Evolutionary conservation across 192 early-diverging fungal genomes (phyloP), one percentile per base, ranked within the genome.

Genomic region (Dissophora ornata): DNA sequence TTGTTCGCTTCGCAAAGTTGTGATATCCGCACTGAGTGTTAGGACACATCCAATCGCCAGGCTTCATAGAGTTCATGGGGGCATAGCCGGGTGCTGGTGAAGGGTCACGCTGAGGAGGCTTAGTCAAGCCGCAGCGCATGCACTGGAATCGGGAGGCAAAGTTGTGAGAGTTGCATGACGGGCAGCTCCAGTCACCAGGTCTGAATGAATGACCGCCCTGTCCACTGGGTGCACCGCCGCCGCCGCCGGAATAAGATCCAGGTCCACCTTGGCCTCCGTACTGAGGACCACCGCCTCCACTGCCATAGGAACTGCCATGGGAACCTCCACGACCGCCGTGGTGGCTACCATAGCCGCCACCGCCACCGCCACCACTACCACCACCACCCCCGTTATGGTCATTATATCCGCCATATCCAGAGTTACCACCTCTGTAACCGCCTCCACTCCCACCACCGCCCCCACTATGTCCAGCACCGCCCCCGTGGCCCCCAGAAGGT

Each of bases 171-270:
- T 84, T 82, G 67, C 90, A 92, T 6, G 79, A 67, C 21, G 85
- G 83, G 57, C 90, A 92, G 53, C 69, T 71, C 90, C 90, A 92
- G 59, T 92, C 90, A 25, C 90, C 90, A 18, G 88, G 84, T 18
- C 85, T 71, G 69, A 89, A 83, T n/a, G 81, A 80, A 33, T 79
- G 55, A 12, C 69, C 58, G 18, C 73, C 67, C 49, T 74, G 66
- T 71, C 67, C 51, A 19, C 52, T 60, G 45, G 74, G 57, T 33
- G 62, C 61, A 32, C 63, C 54, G 45, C 78, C 71, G 8, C 66
- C 79, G 33, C 78, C 51, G 6, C 67, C 45, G 53, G 61, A 53
- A 40, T 56, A 68, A 32, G 54, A 32, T n/a, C 41, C 44, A 28
- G 45, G 19, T 10, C 54, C 58, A 28, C 71, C 61, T 53, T 74